Percentiles rank a stretch among this genome's conserved stretches.
Evolutionary conservation across 306 rosid species (phyloP).

Genomic region (Oxytropis ochrocephala): DNA sequence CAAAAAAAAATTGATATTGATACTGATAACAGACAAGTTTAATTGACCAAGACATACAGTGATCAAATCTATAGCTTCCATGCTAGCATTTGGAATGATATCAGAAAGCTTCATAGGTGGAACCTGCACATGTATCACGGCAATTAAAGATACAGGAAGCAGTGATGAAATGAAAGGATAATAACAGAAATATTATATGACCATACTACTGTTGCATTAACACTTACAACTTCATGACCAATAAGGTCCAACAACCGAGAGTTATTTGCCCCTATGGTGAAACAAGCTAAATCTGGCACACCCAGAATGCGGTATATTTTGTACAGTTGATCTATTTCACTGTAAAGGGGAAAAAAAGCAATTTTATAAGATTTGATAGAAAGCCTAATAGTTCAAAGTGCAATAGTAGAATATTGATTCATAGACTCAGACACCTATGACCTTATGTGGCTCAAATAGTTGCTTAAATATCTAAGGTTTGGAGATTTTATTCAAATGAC

Average conservation of each 20-base stretch:
- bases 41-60: slow-evolving; percentile 37
- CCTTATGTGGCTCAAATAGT: too few species aligned
- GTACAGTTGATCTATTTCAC: slow-evolving; percentile 84
- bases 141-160: not conserved
- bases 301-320: slow-evolving; percentile 71
- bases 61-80: slow-evolving; percentile 78
- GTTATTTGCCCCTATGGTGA: slow-evolving; percentile 47
- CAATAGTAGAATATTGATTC: too few species aligned
- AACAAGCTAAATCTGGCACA: slow-evolving; percentile 53
- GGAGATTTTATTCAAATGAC: too few species aligned
- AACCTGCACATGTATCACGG: slow-evolving; percentile 37
- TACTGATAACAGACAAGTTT: not conserved
- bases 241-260: slow-evolving; percentile 45
- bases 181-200: not conserved
- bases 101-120: slow-evolving; percentile 56
- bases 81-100: slow-evolving; percentile 72
- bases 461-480: too few species aligned
- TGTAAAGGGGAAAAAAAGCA: slow-evolving; percentile 33
- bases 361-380: slow-evolving; percentile 17
- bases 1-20: not conserved
- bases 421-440: too few species aligned
- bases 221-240: slow-evolving; percentile 50
- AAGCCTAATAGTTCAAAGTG: not conserved
- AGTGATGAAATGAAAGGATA: not conserved
- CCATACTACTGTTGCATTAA: slow-evolving; percentile 21